phyloP scores from a whole-genome alignment of 805 yeast species.

The Wickerhamiella shivajii region DNA sequence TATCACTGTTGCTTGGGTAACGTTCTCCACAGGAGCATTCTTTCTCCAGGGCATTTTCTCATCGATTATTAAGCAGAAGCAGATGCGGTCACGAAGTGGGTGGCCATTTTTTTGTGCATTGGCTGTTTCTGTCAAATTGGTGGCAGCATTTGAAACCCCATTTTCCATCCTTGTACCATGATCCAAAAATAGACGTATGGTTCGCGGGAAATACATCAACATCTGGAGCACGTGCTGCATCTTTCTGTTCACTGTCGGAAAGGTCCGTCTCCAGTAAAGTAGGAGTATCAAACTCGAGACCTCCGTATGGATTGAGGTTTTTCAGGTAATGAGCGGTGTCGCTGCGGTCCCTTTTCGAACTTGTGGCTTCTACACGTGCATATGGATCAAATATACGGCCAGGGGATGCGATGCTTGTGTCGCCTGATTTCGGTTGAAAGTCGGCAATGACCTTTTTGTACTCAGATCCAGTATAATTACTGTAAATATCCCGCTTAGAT shows the following conservation, averaged over 20 bases:
- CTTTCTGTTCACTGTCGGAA: not conserved
- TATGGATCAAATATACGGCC: constrained; percentile 6
- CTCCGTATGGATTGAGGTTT: constrained; percentile 3
- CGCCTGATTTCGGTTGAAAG: not conserved
- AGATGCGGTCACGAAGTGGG: not conserved
- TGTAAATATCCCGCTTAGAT: constrained; percentile 9
- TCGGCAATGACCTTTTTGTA: constrained; percentile 4
- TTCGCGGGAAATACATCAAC: not conserved
- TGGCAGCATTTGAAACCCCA: constrained; percentile 6
- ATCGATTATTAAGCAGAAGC: not conserved
- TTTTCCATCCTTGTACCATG: not conserved
- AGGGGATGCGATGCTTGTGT: not conserved
- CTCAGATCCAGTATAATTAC: constrained; percentile 3
- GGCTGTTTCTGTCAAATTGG: not conserved
- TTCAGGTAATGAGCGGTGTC: constrained; percentile 10
- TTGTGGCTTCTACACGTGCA: constrained; percentile 3
- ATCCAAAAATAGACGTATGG: not conserved
- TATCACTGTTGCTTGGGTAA: not conserved
- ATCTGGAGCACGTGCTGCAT: not conserved
- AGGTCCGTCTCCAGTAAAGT: not conserved
- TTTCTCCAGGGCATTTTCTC: not conserved
- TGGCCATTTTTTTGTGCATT: not conserved
- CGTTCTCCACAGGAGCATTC: not conserved
- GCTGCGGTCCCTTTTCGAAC: constrained; percentile 5
- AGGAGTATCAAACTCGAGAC: constrained; percentile 3